Evolutionary conservation across 1,284 basidiomycete genomes (phyloP).

Genomic region (Coniferiporia sulphurascens): DNA sequence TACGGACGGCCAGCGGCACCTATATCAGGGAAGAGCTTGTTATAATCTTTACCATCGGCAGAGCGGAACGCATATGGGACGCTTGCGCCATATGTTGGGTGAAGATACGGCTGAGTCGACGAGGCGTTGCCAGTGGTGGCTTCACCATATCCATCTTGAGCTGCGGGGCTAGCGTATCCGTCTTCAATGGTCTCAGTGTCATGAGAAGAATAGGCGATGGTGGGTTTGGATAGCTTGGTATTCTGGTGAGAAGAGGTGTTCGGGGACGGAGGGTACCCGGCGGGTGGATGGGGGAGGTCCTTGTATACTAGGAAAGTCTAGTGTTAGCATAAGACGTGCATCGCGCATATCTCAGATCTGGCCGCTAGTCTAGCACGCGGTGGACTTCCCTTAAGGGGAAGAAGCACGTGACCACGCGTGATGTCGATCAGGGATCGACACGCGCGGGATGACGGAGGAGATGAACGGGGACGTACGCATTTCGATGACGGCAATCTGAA

Average conservation of each 20-base stretch:
- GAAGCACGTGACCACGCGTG: too few species aligned
- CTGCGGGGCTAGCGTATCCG: neutral
- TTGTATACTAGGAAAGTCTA: conserved; percentile 44
- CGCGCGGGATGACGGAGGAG: neutral
- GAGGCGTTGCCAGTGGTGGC: conserved; percentile 8
- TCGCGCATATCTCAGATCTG: too few species aligned
- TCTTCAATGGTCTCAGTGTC: neutral
- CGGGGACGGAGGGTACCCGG: conserved; percentile 38
- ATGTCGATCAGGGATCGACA: too few species aligned
- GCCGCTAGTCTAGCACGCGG: too few species aligned
- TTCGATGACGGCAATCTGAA: conserved; percentile 44
- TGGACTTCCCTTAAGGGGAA: too few species aligned
- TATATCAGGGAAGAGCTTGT: conserved; percentile 46
- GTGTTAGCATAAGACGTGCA: too few species aligned
- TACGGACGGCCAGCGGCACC: conserved; percentile 64
- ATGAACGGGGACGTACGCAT: conserved; percentile 38
- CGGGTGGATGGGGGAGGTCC: conserved; percentile 66
- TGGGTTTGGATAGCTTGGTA: neutral
- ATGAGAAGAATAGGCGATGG: neutral
- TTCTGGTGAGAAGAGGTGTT: neutral
- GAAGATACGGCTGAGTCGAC: neutral
- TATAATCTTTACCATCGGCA: conserved; percentile 58
- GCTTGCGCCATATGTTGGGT: neutral
- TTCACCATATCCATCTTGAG: neutral
- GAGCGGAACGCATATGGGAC: conserved; percentile 47